phyloP scores from a whole-genome alignment of 768 basidiomycete genomes.

The Rhizopogon salebrosus region DNA sequence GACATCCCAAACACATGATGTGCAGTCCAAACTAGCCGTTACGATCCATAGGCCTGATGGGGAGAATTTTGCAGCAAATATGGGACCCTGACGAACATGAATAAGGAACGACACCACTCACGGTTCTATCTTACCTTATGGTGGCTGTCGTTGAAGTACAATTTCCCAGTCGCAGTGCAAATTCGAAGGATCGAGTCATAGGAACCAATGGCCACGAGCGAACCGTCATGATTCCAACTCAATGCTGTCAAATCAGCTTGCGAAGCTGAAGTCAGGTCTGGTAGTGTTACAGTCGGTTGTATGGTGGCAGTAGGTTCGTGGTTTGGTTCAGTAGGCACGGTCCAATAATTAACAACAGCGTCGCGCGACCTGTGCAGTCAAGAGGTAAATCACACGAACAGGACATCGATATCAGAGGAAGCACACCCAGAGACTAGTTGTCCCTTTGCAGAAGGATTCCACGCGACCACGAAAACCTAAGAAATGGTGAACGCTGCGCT shows the following conservation, averaged over 20 bases:
- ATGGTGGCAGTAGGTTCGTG: conserved; percentile 9
- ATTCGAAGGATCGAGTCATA: conserved; percentile 72
- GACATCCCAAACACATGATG: conserved; percentile 76
- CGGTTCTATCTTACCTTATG: conserved; percentile 51
- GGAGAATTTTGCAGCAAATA: conserved; percentile 78
- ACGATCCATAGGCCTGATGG: conserved; percentile 66
- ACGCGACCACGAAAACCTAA: conserved; percentile 78
- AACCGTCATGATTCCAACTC: conserved; percentile 74
- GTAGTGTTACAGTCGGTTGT: conserved; percentile 38
- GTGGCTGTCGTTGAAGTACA: conserved; percentile 57
- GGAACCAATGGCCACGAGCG: conserved; percentile 70
- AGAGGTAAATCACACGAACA: conserved; percentile 4
- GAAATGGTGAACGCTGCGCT: conserved; percentile 3
- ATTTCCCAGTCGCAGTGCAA: conserved; percentile 52
- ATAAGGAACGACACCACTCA: conserved; percentile 5
- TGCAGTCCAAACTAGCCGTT: conserved; percentile 75
- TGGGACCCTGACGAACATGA: conserved; percentile 55
- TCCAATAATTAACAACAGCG: conserved; percentile 70
- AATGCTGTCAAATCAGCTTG: conserved; percentile 68
- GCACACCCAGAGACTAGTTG: conserved; percentile 72
- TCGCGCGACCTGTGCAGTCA: conserved; percentile 61
- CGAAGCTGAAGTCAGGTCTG: conserved; percentile 41
- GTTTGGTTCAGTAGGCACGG: conserved; percentile 41
- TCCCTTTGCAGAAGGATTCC: conserved; percentile 59
- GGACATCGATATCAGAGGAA: background rate